A percentile compares a stretch with the other conserved stretches of the same genome.
These are phyloP conservation scores for Citrullus colocynthis DNA, from an alignment of 306 rosid species.

Conservation along the genomic window DNA sequence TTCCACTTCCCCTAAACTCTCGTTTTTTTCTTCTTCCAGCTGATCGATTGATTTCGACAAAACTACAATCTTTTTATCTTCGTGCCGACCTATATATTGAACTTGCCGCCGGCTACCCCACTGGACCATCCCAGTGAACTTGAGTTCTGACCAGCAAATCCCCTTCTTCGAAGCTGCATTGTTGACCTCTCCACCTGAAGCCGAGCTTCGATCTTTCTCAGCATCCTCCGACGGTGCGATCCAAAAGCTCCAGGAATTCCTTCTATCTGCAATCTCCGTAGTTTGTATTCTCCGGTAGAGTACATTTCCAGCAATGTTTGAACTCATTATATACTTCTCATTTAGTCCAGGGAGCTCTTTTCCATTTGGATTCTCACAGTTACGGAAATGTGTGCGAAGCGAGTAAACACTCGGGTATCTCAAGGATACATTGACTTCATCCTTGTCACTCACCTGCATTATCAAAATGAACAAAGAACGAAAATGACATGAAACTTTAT, in stretches of 20 bases:
- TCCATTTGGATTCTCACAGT: slow-evolving; percentile 17
- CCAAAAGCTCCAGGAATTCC: slow-evolving; percentile 66
- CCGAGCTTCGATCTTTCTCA: slow-evolving; percentile 11
- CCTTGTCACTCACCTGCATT: slow-evolving; percentile 45
- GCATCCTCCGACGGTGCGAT: slow-evolving; percentile 11
- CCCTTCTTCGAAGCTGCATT: slow-evolving; percentile 36
- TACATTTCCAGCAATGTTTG: slow-evolving; percentile 33
- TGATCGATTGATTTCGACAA: slow-evolving; percentile 12
- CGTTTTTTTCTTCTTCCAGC: slow-evolving; percentile 17
- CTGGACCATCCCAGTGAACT: slow-evolving; percentile 47
- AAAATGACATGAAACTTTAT: background rate
- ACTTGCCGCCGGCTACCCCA: slow-evolving; percentile 75
- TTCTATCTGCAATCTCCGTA: slow-evolving; percentile 27
- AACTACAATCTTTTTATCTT: slow-evolving; percentile 25
- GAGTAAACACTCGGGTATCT: slow-evolving; percentile 63
- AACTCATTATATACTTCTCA: slow-evolving; percentile 42
- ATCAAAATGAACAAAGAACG: background rate
- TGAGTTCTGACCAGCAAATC: slow-evolving; percentile 50
- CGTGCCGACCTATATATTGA: slow-evolving; percentile 42
- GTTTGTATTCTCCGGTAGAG: slow-evolving; percentile 38
- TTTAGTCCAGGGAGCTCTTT: slow-evolving; percentile 52
- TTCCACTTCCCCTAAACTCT: slow-evolving; percentile 11
- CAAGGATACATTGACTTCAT: slow-evolving; percentile 28
- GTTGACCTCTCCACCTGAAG: slow-evolving; percentile 9
- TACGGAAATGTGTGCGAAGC: slow-evolving; percentile 40